Conservation (phyloP, 2,329 filamentous ascomycete genomes). For the Ustulina deusta region DNA sequence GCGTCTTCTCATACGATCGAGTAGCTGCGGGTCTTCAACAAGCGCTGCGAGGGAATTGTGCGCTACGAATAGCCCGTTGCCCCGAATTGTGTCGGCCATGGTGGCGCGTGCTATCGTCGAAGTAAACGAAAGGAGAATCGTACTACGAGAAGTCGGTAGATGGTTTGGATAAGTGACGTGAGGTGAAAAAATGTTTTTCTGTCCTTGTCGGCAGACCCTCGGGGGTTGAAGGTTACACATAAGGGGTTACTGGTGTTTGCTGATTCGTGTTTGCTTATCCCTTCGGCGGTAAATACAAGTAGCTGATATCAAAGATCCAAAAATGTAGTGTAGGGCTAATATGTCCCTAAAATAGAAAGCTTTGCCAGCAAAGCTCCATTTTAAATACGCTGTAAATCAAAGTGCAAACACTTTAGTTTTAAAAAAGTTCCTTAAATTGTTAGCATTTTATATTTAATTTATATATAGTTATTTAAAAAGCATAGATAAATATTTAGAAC, state of each 20-base stretch:
- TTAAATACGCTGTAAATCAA: too few species aligned
- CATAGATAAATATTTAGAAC: too few species aligned
- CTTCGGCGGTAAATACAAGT: not conserved
- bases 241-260: not conserved
- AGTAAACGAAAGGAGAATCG: not conserved
- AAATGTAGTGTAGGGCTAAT: too few species aligned
- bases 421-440: too few species aligned
- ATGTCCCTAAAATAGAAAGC: too few species aligned
- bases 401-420: too few species aligned
- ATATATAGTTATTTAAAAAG: too few species aligned
- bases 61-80: not conserved
- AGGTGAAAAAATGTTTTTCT: not conserved
- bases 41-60: slow-evolving; percentile 7
- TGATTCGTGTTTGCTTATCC: not conserved
- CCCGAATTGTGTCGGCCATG: slow-evolving; percentile 3
- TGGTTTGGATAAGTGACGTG: not conserved
- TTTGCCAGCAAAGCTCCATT: too few species aligned
- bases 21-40: slow-evolving; percentile 19
- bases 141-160: not conserved
- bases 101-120: not conserved
- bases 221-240: not conserved
- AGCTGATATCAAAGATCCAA: not conserved
- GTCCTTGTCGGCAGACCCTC: not conserved
- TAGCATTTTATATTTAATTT: too few species aligned
- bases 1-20: slow-evolving; percentile 23